Base-by-base conservation (phyloP, 306 rosid genomes). In the Cicer judaicum region DNA sequence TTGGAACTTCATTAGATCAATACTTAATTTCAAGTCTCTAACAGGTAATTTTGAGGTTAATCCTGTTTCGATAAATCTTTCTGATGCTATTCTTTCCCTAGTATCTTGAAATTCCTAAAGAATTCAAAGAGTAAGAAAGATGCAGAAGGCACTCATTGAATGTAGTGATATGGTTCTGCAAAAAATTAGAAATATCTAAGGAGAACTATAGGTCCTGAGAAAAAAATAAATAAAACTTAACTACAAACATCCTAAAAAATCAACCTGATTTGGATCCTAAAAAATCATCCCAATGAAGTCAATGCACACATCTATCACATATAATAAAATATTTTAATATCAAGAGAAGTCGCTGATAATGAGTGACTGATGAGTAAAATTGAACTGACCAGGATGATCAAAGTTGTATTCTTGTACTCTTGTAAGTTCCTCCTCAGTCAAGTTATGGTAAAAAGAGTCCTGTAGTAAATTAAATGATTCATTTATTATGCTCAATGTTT, bases 371-470 rank as follows among this genome's bases (percentile, higher is more conserved):
- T 63, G 19, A 64, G 76, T 73, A 70, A 14, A 71, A 68, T 41
- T 75, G 70, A 78, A 77, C 93, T 87, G 41, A 91, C 97, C 97
- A 79, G 98, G 99, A 86, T 95, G 99, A 80, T 95, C 99, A 82
- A 92, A 95, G 87, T 95, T 95, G 90, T 92, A 95, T 71, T 92
- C 99, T 52, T 88, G 91, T 78, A 92, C 99, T 83, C 85, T 83
- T 55, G 62, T 78, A 84, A 87, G 91, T 88, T 89, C 92, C 78
- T 89, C 98, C 60, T 80, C 79, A 2, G 86, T 86, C 89, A 95
- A 83, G 84, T 88, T 82, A 83, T 90, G 96, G 86, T 95, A 95
- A 84, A 95, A 95, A 38, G 99, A 95, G 85, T 92, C 99, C 99
- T 95, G 89, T 81, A 29, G 55, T 60, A 48, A 36, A 57, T 64